phyloP scores from a whole-genome alignment of 257 asterid genomes.

The Scutellaria galericulata region DNA sequence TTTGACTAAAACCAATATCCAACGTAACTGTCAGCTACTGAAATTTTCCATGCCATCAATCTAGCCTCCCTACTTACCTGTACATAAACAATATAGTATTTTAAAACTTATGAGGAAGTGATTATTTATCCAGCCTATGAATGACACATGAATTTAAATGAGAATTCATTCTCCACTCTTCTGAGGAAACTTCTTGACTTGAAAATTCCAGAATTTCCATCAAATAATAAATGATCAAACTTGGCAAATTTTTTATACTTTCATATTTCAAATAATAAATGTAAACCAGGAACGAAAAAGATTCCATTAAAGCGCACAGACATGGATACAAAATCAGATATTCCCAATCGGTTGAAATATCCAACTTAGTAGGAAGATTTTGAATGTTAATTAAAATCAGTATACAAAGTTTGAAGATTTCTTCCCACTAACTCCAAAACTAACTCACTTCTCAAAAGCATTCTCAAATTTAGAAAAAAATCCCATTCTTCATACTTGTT shows the following conservation, averaged over 20 bases:
- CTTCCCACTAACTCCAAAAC: conserved; percentile 2
- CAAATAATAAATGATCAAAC: conserved; percentile 2
- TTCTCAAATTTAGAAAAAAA: not conserved
- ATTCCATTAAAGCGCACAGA: not conserved
- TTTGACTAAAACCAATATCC: conserved; percentile 19
- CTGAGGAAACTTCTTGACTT: not conserved
- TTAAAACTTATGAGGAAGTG: conserved; percentile 25
- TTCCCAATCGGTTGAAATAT: conserved; percentile 13
- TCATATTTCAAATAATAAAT: conserved; percentile 11
- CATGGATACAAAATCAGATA: not conserved
- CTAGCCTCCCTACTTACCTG: conserved; percentile 29
- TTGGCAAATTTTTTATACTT: conserved; percentile 21
- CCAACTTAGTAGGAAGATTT: not conserved
- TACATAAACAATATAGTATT: not conserved
- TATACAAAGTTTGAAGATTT: not conserved
- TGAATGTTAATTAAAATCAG: not conserved
- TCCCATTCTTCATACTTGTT: not conserved
- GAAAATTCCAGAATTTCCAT: conserved; percentile 26
- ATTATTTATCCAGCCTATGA: conserved; percentile 25
- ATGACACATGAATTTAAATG: conserved; percentile 1
- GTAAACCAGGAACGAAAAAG: conserved; percentile 3
- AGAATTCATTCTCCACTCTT: conserved; percentile 12
- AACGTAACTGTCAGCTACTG: conserved; percentile 8
- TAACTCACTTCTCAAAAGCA: not conserved
- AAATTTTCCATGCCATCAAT: conserved; percentile 14